Evolutionary conservation across 2,329 filamentous ascomycete genomes (phyloP), one percentile per base, ranked within the genome.

Genomic region (Clarireedia monteithiana): DNA sequence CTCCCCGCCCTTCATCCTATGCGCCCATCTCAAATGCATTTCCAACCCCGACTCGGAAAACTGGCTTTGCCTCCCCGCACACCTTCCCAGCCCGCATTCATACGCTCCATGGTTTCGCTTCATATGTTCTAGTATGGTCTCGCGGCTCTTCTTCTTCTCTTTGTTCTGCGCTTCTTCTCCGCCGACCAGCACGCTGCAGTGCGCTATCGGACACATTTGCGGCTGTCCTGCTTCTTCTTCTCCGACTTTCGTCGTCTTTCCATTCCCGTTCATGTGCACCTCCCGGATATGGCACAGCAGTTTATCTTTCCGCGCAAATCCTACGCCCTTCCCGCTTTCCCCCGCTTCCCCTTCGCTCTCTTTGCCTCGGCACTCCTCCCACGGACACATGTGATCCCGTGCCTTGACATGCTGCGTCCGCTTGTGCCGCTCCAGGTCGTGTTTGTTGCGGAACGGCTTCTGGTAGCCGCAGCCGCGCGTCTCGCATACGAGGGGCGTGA

Each of bases 391-490:
- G 14, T 12, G 17, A 30, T 48, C 45, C 26, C 26, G 30, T 2
- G 10, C 24, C 24, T 7, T 48, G 5, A 49, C 4, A 14, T 54
- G 52, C 14, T 36, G 34, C 6, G 52, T 54, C 15, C 17, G 30
- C 17, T 17, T 30, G 23, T 54, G 52, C 2, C 52, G 10, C 12
- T 54, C 52, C 36, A 54, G 17, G 10, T 54, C 52, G 42, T 54
- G 23, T 17, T 54, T 54, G 17, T 54, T 54, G 6, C 52, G 26
- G 20, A 54, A 54, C 10, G 52, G 52, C 30, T 49, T 54, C 23
- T 54, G 52, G 27, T 49, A 54, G 2, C 52, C 52, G 1, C 52
- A 54, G 3, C 52, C 52, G 5, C 2, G 7, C 2, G 24, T 5
- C 4, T n/a, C 45, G 40, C 52, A 54, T 4, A 49, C 10, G 4